phyloP scores from a whole-genome alignment of 768 basidiomycete genomes.

The Pulveroboletus sp. region DNA sequence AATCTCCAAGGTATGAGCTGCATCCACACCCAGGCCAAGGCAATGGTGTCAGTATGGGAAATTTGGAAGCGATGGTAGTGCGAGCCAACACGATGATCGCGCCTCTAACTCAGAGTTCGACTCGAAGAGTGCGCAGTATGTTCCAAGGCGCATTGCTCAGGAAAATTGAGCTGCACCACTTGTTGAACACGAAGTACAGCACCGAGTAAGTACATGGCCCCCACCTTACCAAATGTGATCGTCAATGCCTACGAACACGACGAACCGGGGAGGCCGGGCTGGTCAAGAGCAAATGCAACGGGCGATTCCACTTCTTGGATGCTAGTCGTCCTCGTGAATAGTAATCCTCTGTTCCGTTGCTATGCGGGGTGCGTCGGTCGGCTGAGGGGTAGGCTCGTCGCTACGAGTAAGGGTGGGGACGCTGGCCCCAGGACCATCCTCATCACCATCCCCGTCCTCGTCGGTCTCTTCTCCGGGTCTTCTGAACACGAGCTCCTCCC shows the following conservation, averaged over 20 bases:
- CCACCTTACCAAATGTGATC: constrained; percentile 3
- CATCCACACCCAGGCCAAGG: too few relatives aligned
- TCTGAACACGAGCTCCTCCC: constrained; percentile 61
- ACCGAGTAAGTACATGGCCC: background rate
- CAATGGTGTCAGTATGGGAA: background rate
- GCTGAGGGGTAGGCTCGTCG: constrained; percentile 2
- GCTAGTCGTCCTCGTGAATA: constrained; percentile 51
- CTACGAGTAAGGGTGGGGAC: background rate
- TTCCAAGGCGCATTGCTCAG: background rate
- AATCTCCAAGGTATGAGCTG: too few relatives aligned
- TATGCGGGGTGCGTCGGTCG: constrained; percentile 16
- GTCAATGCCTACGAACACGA: background rate
- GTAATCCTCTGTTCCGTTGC: constrained; percentile 37
- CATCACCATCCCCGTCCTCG: constrained; percentile 41
- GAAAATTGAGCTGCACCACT: background rate
- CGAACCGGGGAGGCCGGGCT: background rate
- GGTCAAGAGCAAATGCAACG: background rate
- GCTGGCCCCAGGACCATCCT: constrained; percentile 4
- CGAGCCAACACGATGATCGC: background rate
- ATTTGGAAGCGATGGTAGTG: too few relatives aligned
- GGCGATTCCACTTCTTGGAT: background rate
- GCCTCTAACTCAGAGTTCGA: background rate
- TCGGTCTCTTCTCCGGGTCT: constrained; percentile 48
- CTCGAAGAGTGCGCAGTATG: background rate
- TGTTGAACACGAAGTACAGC: constrained; percentile 5